Evolutionary conservation across 768 basidiomycete species (phyloP), one percentile per base, ranked within the genome.

Genomic region (Leccinum subgranulosum): DNA sequence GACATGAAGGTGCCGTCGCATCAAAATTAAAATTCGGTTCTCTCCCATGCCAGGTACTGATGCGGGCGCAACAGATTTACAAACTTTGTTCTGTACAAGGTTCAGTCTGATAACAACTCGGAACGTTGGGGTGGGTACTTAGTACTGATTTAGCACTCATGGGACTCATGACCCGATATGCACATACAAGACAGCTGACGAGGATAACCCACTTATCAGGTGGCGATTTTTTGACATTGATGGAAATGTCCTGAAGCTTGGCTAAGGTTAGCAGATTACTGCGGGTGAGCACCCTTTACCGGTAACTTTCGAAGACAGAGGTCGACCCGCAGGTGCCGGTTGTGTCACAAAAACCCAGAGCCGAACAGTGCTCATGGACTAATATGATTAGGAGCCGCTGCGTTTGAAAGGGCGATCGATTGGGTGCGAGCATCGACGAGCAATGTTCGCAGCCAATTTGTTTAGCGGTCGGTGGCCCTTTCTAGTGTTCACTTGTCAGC

Each of bases 181-280:
- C 52, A 60, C 64, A 57, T 68, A 57, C 56, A 53, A 39, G 54
- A 56, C 68, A 63, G 59, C 55, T 69, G 67, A 69, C 58, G 49
- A 55, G 50, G 61, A 57, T 63, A 69, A 70, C 60, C 51, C 43
- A 10, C 63, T 62, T 64, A 52, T 56, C 62, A 62, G 45, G 46
- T 49, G 23, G 8, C 17, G 43, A 27, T 58, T 63, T 53, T 64
- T 31, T 43, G 52, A 60, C 53, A 55, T 50, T 12, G 57, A 29
- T 23, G 31, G 41, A 46, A 28, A 45, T 8, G 54, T 28, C 47
- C 14, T 5, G 49, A 57, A 28, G 14, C 43, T 51, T 56, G 46
- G 36, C 28, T 34, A 47, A 56, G 57, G 58, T 68, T 63, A 61
- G 51, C 64, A 56, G 54, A 51, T 59, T 27, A 58, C 21, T 10